phyloP scores from a whole-genome alignment of 1,139 yeast species.

The Pichia sp. region DNA sequence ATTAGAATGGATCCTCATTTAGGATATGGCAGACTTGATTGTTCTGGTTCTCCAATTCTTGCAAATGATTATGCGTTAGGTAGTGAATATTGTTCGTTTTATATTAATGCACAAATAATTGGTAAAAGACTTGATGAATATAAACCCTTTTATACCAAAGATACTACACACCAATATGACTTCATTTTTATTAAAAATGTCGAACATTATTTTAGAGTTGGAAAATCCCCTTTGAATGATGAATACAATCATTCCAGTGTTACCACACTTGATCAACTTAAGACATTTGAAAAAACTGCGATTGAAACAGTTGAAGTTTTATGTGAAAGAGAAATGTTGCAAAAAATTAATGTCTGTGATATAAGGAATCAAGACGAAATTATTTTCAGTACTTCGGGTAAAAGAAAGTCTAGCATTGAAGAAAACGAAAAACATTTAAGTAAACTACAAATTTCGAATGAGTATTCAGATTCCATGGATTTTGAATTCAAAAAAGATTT shows the following conservation, averaged over 20 bases:
- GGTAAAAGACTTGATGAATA: conserved; percentile 20
- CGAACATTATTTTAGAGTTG: conserved; percentile 19
- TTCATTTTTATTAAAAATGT: conserved; percentile 19
- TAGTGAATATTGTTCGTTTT: conserved; percentile 21
- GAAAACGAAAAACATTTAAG: background rate
- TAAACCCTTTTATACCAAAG: conserved; percentile 14
- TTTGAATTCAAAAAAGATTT: conserved; percentile 9
- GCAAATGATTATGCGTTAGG: conserved; percentile 26
- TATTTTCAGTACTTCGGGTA: conserved; percentile 11
- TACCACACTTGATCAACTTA: conserved; percentile 15
- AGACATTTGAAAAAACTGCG: conserved; percentile 13
- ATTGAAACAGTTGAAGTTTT: conserved; percentile 13
- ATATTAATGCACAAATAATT: conserved; percentile 21
- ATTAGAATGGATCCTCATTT: conserved; percentile 22
- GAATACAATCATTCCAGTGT: conserved; percentile 8
- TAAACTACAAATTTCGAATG: background rate
- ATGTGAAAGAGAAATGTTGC: conserved; percentile 12
- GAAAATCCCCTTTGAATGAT: conserved; percentile 4
- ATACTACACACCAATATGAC: conserved; percentile 18
- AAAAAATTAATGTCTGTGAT: conserved; percentile 16
- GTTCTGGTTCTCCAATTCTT: conserved; percentile 31
- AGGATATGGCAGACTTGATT: conserved; percentile 35
- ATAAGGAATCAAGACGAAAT: conserved; percentile 13
- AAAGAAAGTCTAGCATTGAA: background rate
- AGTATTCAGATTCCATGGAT: background rate